Conservation (phyloP, 2,329 filamentous ascomycete species). For the Penicillium sp. region DNA sequence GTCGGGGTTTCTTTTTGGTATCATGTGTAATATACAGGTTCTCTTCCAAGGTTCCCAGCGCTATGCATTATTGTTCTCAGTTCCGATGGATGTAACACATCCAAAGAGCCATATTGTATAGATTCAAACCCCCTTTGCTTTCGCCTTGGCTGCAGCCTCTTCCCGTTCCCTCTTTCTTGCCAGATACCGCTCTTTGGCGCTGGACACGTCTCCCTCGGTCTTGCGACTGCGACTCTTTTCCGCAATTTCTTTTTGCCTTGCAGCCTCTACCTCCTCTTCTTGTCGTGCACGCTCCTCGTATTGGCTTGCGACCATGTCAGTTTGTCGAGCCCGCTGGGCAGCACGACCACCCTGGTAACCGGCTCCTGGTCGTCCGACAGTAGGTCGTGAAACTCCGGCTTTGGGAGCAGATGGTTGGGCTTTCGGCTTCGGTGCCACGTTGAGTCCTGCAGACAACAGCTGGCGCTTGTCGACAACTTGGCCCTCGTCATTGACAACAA, state of each 20-base stretch:
- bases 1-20: neutral
- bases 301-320: conserved; percentile 60
- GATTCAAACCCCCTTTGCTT: conserved; percentile 11
- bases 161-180: conserved; percentile 57
- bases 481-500: conserved; percentile 63
- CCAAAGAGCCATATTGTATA: neutral
- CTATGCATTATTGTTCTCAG: conserved; percentile 4
- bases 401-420: conserved; percentile 19
- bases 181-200: conserved; percentile 62
- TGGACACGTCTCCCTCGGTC: conserved; percentile 57
- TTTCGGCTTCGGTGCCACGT: conserved; percentile 58
- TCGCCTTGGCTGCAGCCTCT: conserved; percentile 36
- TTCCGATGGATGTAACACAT: neutral
- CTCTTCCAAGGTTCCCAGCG: neutral
- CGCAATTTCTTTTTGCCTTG: conserved; percentile 53
- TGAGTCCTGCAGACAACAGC: conserved; percentile 60
- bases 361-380: conserved; percentile 18
- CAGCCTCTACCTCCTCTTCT: conserved; percentile 58
- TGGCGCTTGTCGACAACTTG: conserved; percentile 65
- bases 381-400: conserved; percentile 18
- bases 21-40: conserved; percentile 5
- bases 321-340: conserved; percentile 56
- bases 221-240: conserved; percentile 60
- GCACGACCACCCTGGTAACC: conserved; percentile 41
- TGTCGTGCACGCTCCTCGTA: conserved; percentile 57